Evolutionary conservation across 768 basidiomycete species (phyloP), one percentile per base, ranked within the genome.

Genomic region (Boletus vermiculosoides): DNA sequence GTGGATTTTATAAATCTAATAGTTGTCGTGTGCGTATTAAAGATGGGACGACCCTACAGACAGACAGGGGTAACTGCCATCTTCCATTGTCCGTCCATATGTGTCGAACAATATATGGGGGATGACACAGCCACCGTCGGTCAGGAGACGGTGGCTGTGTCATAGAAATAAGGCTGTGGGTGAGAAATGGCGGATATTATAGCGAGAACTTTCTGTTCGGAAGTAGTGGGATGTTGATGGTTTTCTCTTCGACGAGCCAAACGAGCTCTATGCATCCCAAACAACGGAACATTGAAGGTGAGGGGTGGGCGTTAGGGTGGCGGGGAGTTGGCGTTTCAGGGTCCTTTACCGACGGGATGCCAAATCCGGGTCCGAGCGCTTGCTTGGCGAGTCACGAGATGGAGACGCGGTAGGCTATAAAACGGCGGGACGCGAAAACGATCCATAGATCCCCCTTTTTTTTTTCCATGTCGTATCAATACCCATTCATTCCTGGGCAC

Each of bases 381-480:
- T 23, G 12, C 30, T 59, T 45, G 52, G 51, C 45, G 71, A 73
- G 66, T 73, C 71, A 68, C 59, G 56, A n/a, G 59, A 39, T 20
- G 40, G 23, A 13, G 33, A 13, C 42, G 16, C 45, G 58, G 54
- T 53, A 63, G 57, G 46, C 42, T 71, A 71, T 74, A 72, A 78
- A 71, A 76, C 55, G 54, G 50, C 59, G 64, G 59, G 58, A 55
- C 56, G 57, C 33, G 58, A 59, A 66, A 59, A 63, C 57, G 45
- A 15, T 9, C 52, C 12, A 1, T 48, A 61, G 41, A 60, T 57
- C 64, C 62, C 65, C 67, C 72, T 64, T 66, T 66, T 65, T 62
- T 61, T 67, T 66, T 61, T 61, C 67, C 71, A 82, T 81, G 80
- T 80, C 81, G 67, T 81, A 77, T 72, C 75, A 76, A 59, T 77